Evolutionary conservation across 2,329 filamentous ascomycete genomes (phyloP).

Genomic region (Paramyrothecium roridum): DNA sequence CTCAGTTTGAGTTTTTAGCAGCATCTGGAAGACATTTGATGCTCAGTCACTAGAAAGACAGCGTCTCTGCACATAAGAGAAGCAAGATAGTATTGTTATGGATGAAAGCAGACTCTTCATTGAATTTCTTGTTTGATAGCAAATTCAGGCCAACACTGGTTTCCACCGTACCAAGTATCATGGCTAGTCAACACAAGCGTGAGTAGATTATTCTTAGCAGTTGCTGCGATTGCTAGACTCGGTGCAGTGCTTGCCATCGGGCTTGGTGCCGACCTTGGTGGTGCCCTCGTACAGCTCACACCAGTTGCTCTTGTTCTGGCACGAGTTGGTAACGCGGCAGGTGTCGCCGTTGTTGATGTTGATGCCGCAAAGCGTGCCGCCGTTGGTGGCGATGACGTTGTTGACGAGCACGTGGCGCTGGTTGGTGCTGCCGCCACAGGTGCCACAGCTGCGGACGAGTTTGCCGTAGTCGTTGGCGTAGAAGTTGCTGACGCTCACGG

Average conservation of each 20-base stretch:
- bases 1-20: too few relatives aligned
- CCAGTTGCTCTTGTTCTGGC: neutral
- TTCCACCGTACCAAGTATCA: too few relatives aligned
- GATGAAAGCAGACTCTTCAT: too few relatives aligned
- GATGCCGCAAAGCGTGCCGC: constrained; percentile 1
- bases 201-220: neutral
- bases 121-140: too few relatives aligned
- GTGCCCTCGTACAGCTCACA: neutral
- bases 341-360: neutral
- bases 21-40: too few relatives aligned
- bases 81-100: too few relatives aligned
- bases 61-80: too few relatives aligned
- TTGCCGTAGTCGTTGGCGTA: constrained; percentile 38
- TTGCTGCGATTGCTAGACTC: neutral
- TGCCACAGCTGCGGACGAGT: constrained; percentile 49
- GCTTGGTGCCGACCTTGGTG: neutral
- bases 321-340: neutral
- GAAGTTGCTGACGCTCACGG: constrained; percentile 1
- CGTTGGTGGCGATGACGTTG: neutral
- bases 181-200: too few relatives aligned
- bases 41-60: too few relatives aligned
- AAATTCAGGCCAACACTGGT: too few relatives aligned
- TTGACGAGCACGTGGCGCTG: neutral
- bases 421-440: constrained; percentile 39
- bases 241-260: neutral